Evolutionary conservation across 805 yeast species (phyloP), one percentile per base, ranked within the genome.

Genomic region (Cyberlindnera amylophila): DNA sequence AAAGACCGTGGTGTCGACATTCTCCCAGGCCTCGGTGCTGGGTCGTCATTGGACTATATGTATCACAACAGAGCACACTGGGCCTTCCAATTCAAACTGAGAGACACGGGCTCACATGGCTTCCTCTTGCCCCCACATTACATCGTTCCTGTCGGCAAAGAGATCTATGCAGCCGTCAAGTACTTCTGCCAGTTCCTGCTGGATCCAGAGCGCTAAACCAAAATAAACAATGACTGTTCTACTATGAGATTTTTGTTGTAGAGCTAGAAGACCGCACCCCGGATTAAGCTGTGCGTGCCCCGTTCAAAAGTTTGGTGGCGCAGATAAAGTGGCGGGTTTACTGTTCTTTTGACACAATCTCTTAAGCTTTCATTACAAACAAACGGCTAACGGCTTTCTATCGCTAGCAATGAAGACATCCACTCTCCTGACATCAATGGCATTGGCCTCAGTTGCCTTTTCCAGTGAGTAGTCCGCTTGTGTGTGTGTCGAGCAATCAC

Each of bases 51-150:
- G 53, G 96, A 87, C 55, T 87, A 72, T 58, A 83, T 86, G 91
- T 87, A 86, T 57, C 88, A 85, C 62, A 77, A 81, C 55, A 74
- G 81, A 45, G 93, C 93, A 0, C 77, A 71, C 53, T 86, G 90
- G 89, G 95, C 95, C 1, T 82, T 81, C 63, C 95, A 86, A 55
- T 65, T 88, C 44, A 86, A 87, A 62, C 67, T 88, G 42, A 72
- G 96, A 55, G 96, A 87, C 57, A 75, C 83, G 15, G 95, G 96
- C 0, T 72, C 77, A 37, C 90, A 84, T 55, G 96, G 96, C 1
- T 88, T 86, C 57, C 69, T 88, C 50, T 66, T 87, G 32, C 96
- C 96, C 6, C 54, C 81, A 1, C 75, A 75, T 52, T 77, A 68
- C 56, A 87, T 88, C 42, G 67, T 58, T 18, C 91, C 95, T 1